Evolutionary conservation across 2,329 filamentous ascomycete genomes (phyloP).

Genomic region (Monascus ruber): DNA sequence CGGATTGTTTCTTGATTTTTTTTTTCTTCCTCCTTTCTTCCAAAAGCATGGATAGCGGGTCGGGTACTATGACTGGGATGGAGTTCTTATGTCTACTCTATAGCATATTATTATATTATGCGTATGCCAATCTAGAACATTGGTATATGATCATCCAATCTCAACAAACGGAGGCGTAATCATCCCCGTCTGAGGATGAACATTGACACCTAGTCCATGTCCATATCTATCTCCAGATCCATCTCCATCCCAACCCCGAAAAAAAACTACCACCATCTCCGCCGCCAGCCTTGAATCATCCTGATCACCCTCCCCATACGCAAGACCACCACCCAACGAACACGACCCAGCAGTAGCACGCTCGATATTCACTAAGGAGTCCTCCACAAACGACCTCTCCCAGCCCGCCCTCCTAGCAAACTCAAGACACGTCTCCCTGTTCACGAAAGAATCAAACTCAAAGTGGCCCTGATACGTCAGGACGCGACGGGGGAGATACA

Average conservation of each 20-base stretch:
- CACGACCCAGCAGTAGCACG: neutral
- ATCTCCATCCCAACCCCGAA: conserved; percentile 11
- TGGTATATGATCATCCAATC: no score
- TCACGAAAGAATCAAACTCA: conserved; percentile 14
- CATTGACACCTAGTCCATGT: no score
- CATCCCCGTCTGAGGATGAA: conserved; percentile 4
- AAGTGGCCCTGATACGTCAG: conserved; percentile 15
- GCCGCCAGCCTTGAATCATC: conserved; percentile 21
- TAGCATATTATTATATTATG: no score
- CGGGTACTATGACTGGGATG: no score
- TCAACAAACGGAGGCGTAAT: conserved; percentile 11
- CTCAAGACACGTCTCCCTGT: conserved; percentile 14
- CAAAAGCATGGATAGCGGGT: no score
- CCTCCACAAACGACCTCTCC: conserved; percentile 5
- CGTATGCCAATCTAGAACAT: no score
- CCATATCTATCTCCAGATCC: no score
- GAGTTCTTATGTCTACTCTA: no score
- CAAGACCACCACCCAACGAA: neutral
- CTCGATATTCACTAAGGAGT: conserved; percentile 13
- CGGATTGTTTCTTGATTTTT: conserved; percentile 25
- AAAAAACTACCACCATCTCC: conserved; percentile 21
- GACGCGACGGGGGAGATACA: conserved; percentile 12
- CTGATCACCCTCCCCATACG: conserved; percentile 8
- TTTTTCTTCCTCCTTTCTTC: no score
- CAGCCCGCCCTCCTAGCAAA: conserved; percentile 11